A percentile compares a stretch with the other conserved stretches of the same genome.
These are phyloP conservation scores for Chaetomiaceae sp. DNA, from an alignment of 2,329 filamentous ascomycete species.

Conservation along the genomic window DNA sequence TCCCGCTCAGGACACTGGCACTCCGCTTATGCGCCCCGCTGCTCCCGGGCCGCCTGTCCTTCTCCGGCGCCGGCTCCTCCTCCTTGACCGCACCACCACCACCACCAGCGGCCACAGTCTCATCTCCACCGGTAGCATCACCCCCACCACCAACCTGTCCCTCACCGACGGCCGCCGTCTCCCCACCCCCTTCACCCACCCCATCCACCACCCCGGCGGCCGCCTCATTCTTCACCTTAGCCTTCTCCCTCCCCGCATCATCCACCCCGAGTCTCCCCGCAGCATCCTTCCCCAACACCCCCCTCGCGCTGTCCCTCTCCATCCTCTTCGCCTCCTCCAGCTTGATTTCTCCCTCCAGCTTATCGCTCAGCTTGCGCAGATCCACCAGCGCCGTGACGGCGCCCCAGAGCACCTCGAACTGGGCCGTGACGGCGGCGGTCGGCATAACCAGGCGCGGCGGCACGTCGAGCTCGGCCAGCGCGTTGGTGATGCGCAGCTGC, in stretches of 20 bases:
- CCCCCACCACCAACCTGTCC: not conserved
- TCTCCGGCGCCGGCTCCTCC: not conserved
- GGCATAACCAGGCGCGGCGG: conserved; percentile 66
- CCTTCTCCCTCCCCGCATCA: not conserved
- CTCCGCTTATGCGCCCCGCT: conserved; percentile 62
- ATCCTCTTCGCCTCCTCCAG: conserved; percentile 52
- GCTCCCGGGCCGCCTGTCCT: conserved; percentile 6
- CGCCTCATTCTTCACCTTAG: too few species aligned
- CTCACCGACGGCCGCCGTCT: conserved; percentile 1
- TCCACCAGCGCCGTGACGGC: conserved; percentile 66
- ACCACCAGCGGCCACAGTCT: not conserved
- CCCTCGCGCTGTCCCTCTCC: conserved; percentile 40
- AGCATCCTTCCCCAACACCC: not conserved
- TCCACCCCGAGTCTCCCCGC: too few species aligned
- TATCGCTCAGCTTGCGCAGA: conserved; percentile 66
- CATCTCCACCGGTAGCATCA: conserved; percentile 3
- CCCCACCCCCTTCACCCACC: not conserved
- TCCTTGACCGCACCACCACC: not conserved
- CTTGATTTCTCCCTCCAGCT: conserved; percentile 66
- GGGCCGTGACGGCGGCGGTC: conserved; percentile 62
- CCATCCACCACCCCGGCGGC: not conserved
- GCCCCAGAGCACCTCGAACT: conserved; percentile 65
- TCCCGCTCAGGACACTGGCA: conserved; percentile 69
- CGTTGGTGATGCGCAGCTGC: conserved; percentile 66
- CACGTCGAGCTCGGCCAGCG: conserved; percentile 66